Percentiles rank a stretch among this genome's conserved stretches.
phyloP scores from a whole-genome alignment of 1,284 basidiomycete species.

The Moniliella sp. region DNA sequence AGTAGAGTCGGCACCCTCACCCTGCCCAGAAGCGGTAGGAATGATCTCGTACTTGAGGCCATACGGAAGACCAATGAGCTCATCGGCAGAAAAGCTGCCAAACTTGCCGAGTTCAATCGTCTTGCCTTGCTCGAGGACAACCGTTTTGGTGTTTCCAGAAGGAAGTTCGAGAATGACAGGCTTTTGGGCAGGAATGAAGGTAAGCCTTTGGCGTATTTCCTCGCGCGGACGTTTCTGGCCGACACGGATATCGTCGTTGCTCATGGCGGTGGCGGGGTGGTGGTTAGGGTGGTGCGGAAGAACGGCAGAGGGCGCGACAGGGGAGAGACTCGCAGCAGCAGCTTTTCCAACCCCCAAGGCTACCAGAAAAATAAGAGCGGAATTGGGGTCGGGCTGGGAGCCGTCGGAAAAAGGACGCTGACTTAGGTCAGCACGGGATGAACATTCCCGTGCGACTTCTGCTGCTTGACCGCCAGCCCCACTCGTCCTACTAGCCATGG shows the following conservation, averaged over 20 bases:
- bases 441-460: no score
- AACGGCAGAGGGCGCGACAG: background rate
- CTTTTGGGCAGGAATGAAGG: slow-evolving; percentile 10
- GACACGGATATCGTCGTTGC: background rate
- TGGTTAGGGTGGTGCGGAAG: background rate
- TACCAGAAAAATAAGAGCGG: no score
- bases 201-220: slow-evolving; percentile 3
- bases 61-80: slow-evolving; percentile 27
- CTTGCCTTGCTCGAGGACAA: slow-evolving; percentile 14
- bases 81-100: slow-evolving; percentile 24
- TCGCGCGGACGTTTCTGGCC: slow-evolving; percentile 1
- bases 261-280: no score
- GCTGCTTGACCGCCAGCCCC: no score
- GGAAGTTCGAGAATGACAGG: slow-evolving; percentile 20
- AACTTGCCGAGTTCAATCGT: slow-evolving; percentile 30
- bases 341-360: background rate
- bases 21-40: no score
- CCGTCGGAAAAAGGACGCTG: no score
- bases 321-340: background rate
- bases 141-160: slow-evolving; percentile 18
- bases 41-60: slow-evolving; percentile 28
- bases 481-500: no score
- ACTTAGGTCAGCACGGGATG: no score
- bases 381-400: no score
- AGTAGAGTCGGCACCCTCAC: no score